Conservation (phyloP, 306 rosid species). For the Pyrus betulifolia region DNA sequence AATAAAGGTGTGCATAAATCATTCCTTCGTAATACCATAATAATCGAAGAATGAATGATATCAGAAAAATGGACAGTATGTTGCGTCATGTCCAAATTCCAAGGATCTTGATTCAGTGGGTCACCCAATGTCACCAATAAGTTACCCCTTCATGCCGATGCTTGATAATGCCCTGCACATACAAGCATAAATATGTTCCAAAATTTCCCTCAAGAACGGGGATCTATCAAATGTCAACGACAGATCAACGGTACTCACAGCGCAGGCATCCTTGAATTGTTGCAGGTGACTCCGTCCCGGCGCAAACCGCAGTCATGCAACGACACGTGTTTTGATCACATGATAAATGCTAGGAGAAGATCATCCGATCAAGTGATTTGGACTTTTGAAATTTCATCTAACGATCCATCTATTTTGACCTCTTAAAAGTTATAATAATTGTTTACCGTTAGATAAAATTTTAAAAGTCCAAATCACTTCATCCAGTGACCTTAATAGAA, state of each 20-base stretch:
- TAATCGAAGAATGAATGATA: no score
- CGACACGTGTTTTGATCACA: no score
- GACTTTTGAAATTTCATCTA: no score
- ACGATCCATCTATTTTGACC: accelerated
- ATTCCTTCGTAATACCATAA: no score
- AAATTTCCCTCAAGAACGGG: neutral
- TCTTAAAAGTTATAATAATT: no score
- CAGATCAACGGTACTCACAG: slow-evolving; percentile 32
- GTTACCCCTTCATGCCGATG: slow-evolving; percentile 50
- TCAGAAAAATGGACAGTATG: no score
- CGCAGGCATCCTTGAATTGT: slow-evolving; percentile 56
- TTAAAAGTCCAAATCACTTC: accelerated
- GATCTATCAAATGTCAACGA: no score
- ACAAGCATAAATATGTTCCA: neutral
- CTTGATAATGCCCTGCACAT: slow-evolving; percentile 48
- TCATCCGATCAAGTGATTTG: accelerated
- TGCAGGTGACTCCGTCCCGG: slow-evolving; percentile 82
- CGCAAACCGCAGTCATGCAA: slow-evolving; percentile 38
- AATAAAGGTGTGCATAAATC: no score
- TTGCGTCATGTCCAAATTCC: neutral
- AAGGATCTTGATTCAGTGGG: slow-evolving; percentile 57
- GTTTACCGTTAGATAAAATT: no score
- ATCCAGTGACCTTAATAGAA: accelerated
- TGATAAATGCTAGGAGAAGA: no score
- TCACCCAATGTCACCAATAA: slow-evolving; percentile 53